These are phyloP conservation scores for Patellifolia procumbens DNA, from an alignment of 179 eudicot genomes.

Conservation along the genomic window DNA sequence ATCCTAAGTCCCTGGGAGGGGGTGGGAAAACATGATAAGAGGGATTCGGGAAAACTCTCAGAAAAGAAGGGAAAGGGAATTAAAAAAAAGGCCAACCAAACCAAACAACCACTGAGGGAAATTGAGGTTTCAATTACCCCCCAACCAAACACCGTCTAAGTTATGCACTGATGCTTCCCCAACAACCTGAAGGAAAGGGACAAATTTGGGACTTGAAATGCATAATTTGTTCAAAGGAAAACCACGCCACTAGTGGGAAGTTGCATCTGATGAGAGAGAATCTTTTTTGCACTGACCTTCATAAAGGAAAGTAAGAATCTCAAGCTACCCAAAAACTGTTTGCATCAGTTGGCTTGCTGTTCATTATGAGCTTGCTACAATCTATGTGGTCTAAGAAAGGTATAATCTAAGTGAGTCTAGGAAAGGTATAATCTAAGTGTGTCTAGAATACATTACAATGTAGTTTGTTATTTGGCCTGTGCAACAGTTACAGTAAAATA, in stretches of 20 bases:
- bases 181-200: not conserved
- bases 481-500: not conserved
- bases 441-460: not conserved
- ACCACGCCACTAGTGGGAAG: not conserved
- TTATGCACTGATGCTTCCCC: no score
- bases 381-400: not conserved
- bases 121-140: no score
- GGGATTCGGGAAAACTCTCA: no score
- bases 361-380: not conserved
- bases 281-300: not conserved
- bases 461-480: not conserved
- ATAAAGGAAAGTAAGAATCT: not conserved
- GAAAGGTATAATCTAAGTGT: not conserved
- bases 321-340: not conserved
- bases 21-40: no score
- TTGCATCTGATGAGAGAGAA: not conserved
- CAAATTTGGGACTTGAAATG: not conserved
- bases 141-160: no score
- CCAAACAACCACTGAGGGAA: no score
- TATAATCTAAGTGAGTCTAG: not conserved
- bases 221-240: not conserved
- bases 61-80: no score
- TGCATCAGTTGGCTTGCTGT: not conserved
- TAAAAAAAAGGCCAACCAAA: no score
- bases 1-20: no score